Percentiles rank a stretch among this genome's conserved stretches.
These are phyloP conservation scores for Hanseniaspora lachancei DNA, from an alignment of 805 yeast genomes.

Conservation along the genomic window DNA sequence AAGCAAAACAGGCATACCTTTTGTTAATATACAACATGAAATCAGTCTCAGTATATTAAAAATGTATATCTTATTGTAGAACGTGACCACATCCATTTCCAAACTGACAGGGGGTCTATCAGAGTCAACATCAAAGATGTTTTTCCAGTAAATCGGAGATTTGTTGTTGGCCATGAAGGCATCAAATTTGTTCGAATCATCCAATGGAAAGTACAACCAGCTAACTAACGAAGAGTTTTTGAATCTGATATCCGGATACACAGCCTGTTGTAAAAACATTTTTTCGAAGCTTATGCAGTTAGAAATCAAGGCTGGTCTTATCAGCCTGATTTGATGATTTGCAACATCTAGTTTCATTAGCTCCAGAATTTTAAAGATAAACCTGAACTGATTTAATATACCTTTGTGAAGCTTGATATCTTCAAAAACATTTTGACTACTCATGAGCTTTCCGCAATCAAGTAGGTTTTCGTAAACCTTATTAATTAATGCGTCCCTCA, in stretches of 20 bases:
- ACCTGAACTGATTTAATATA: slow-evolving; percentile 45
- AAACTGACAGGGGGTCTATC: slow-evolving; percentile 13
- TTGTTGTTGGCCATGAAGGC: neutral
- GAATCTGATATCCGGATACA: slow-evolving; percentile 25
- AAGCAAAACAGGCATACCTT: slow-evolving; percentile 70
- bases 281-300: slow-evolving; percentile 82
- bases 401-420: slow-evolving; percentile 47
- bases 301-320: slow-evolving; percentile 71
- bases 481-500: slow-evolving; percentile 82
- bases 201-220: slow-evolving; percentile 43
- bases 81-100: neutral
- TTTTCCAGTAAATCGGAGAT: slow-evolving; percentile 11
- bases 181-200: slow-evolving; percentile 20
- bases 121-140: slow-evolving; percentile 8
- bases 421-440: slow-evolving; percentile 29
- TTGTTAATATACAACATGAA: slow-evolving; percentile 67
- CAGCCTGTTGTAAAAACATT: slow-evolving; percentile 37
- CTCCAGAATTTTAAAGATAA: slow-evolving; percentile 70
- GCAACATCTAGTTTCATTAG: slow-evolving; percentile 94
- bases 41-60: slow-evolving; percentile 49
- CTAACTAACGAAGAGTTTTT: slow-evolving; percentile 45
- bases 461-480: slow-evolving; percentile 56
- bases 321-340: slow-evolving; percentile 77
- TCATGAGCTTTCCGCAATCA: slow-evolving; percentile 13
- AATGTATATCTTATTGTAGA: slow-evolving; percentile 33